These are phyloP conservation scores for Platismatia glauca DNA, from an alignment of 495 filamentous ascomycete genomes.

Conservation along the genomic window DNA sequence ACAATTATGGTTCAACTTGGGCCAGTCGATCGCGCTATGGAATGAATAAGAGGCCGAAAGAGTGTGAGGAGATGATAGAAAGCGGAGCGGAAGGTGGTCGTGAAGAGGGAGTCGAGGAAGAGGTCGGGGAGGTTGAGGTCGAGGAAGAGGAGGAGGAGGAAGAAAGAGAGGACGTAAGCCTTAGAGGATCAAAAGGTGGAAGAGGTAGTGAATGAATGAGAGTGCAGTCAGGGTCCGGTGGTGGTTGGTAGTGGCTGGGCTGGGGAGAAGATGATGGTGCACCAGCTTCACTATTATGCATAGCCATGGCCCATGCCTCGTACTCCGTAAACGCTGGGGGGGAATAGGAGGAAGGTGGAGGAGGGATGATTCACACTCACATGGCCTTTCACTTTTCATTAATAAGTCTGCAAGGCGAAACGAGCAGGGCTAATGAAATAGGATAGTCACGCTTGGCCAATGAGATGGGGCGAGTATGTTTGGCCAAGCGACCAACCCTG, in stretches of 20 bases:
- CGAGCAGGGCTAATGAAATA: background rate
- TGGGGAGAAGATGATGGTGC: conserved; percentile 7
- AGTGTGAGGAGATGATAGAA: background rate
- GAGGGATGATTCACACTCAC: background rate
- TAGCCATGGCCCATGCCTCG: background rate
- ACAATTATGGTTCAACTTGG: background rate
- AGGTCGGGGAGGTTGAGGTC: background rate
- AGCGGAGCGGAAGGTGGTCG: background rate
- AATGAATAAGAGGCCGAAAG: conserved; percentile 9
- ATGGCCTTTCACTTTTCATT: background rate
- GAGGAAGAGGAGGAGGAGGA: background rate
- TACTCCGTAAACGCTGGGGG: background rate
- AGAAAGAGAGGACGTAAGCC: conserved; percentile 4
- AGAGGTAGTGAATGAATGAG: conserved; percentile 1
- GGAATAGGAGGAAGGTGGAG: background rate
- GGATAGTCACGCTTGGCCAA: no score
- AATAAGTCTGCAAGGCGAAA: background rate
- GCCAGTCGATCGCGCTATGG: background rate
- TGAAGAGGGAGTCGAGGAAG: background rate
- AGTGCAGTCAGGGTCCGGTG: conserved; percentile 5
- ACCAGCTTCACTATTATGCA: conserved; percentile 5
- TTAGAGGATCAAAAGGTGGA: conserved; percentile 2
- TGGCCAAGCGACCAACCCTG: no score
- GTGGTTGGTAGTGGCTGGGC: conserved; percentile 14
- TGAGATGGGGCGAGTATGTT: no score